These are phyloP conservation scores for Botrytis pseudocinerea DNA, from an alignment of 2,329 filamentous ascomycete species.

Conservation along the genomic window DNA sequence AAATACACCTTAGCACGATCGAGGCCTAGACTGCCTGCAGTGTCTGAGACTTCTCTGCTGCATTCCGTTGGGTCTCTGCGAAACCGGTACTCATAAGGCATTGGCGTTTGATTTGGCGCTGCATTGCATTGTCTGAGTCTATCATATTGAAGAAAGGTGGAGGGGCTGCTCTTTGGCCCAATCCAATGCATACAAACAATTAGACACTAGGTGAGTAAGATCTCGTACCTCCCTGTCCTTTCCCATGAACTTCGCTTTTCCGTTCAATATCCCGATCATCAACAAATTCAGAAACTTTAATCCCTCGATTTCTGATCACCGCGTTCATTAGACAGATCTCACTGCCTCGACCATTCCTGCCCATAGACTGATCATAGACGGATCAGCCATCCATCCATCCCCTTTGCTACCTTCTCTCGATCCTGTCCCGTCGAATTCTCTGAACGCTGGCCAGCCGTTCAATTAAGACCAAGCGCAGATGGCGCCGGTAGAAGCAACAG, in stretches of 20 bases:
- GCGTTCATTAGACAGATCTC: background rate
- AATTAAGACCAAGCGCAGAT: constrained; percentile 25
- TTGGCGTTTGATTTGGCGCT: background rate
- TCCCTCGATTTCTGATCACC: background rate
- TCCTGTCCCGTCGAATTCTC: background rate
- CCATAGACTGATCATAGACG: background rate
- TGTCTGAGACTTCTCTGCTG: background rate
- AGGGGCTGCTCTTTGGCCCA: background rate
- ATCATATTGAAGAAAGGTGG: background rate
- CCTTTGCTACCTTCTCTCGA: background rate
- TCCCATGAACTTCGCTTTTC: background rate
- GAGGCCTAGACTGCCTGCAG: background rate
- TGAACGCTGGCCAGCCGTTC: constrained; percentile 2
- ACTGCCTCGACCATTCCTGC: background rate
- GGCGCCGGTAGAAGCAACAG: constrained; percentile 34
- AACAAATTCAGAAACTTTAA: background rate
- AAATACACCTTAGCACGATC: background rate
- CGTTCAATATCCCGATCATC: background rate
- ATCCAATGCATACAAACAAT: constrained; percentile 1
- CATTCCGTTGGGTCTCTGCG: background rate
- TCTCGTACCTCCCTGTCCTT: background rate
- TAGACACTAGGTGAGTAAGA: background rate
- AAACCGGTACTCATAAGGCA: background rate
- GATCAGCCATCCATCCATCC: background rate
- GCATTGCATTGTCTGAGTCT: background rate